phyloP scores from a whole-genome alignment of 345 rosid genomes.

The Gossypium raimondii region DNA sequence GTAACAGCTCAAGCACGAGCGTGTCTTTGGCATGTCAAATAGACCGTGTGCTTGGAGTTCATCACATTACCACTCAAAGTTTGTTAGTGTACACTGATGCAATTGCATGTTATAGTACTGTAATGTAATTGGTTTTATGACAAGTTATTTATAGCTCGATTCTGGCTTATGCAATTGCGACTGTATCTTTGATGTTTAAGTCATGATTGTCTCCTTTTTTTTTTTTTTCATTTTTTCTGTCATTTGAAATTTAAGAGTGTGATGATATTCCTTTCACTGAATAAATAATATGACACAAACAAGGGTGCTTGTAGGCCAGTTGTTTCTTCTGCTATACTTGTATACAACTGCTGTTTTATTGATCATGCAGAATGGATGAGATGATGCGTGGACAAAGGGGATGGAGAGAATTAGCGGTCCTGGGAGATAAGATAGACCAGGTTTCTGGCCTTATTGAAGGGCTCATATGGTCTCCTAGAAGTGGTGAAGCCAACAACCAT shows the following conservation, averaged over 20 bases:
- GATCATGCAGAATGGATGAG: slow-evolving; percentile 67
- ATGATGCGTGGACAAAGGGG: slow-evolving; percentile 78
- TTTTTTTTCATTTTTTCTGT: background rate
- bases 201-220: background rate
- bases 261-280: background rate
- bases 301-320: background rate
- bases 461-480: background rate
- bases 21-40: background rate
- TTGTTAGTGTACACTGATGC: background rate
- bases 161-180: background rate
- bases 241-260: background rate
- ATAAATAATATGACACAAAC: background rate
- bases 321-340: background rate
- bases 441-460: background rate
- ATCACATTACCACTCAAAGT: too few relatives aligned
- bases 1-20: background rate
- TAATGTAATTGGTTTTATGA: background rate
- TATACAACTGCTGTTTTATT: background rate
- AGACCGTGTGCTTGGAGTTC: too few relatives aligned
- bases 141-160: background rate
- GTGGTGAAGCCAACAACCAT: background rate
- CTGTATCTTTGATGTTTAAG: background rate
- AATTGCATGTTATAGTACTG: background rate
- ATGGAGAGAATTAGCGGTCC: slow-evolving; percentile 62
- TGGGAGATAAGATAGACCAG: background rate